phyloP scores from a whole-genome alignment of 441 rosid genomes.

The Brassica hybrid region DNA sequence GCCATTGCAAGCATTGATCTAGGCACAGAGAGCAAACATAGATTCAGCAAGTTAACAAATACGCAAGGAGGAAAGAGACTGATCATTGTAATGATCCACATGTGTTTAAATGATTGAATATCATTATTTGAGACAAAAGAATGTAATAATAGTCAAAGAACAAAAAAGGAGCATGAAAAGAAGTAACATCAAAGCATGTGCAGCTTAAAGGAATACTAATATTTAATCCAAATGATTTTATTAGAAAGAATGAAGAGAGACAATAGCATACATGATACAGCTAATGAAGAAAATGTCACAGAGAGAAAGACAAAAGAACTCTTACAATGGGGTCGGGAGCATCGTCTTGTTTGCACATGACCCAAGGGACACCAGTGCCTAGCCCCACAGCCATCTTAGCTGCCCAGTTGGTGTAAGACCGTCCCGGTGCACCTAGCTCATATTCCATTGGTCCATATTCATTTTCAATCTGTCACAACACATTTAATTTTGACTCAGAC shows the following conservation, averaged over 20 bases:
- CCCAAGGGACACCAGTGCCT: conserved; percentile 97
- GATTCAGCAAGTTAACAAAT: conserved; percentile 25
- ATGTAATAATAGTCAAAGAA: conserved; percentile 15
- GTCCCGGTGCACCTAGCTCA: conserved; percentile 76
- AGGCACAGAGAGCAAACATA: conserved; percentile 15
- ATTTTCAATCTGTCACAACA: conserved; percentile 81
- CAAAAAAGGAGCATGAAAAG: conserved; percentile 22
- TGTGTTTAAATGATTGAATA: conserved; percentile 25
- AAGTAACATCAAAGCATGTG: conserved; percentile 40
- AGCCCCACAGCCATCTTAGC: conserved; percentile 95
- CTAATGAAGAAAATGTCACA: conserved; percentile 33
- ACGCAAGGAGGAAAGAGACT: conserved; percentile 14
- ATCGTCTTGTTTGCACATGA: conserved; percentile 99
- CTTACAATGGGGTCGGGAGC: conserved; percentile 90
- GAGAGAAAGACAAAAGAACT: conserved; percentile 40
- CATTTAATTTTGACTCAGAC: conserved; percentile 15
- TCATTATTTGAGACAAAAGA: conserved; percentile 14
- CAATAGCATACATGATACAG: conserved; percentile 20
- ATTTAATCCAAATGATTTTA: conserved; percentile 26
- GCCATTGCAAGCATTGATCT: conserved; percentile 98
- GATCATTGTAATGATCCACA: conserved; percentile 19
- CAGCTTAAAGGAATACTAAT: conserved; percentile 20
- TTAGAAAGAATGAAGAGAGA: conserved; percentile 12
- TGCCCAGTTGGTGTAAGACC: conserved; percentile 83
- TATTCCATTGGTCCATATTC: conserved; percentile 97